Base-by-base conservation (phyloP, 2,329 filamentous ascomycete species). In the Cordyceps javanica region DNA sequence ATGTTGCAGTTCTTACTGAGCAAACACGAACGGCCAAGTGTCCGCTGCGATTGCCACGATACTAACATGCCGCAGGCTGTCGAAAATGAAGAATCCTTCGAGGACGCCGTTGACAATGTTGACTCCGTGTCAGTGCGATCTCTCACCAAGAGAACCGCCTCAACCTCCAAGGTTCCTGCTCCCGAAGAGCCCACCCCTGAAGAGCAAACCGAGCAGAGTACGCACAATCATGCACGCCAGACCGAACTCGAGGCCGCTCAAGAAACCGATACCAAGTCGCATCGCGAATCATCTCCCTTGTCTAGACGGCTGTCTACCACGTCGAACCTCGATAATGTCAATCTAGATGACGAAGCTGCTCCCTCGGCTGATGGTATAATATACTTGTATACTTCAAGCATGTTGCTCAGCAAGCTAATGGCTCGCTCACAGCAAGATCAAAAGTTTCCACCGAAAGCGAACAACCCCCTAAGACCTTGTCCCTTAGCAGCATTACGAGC, bases 31-130 rank as follows among this genome's bases (percentile, higher is more conserved):
- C 38, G 16, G 23, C 23, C 42, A 14, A 39, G 13, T 3, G 16
- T 21, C 30, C 21, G 28, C 21, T 46, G 41, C 38, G 34, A 21
- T 9, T 23, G 21, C 63, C 58, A 65, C 63, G 50, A 60, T 28
- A 39, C 57, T 30, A 25, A 51, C 58, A 26, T 57, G 51, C 26
- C 41, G n/a, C 39, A 74, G 70, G 59, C 60, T 39, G 62, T 63
- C 36, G 72, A 72, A 30, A 59, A 56, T 14, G 60, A 67, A 32
- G 72, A 74, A 41, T 64, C 82, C 16, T 96, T 95, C 67, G 90
- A 96, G 74, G 91, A 96, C 77, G 91, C 90, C 57, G 76, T 83
- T 64, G 88, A 90, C 71, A 44, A 39, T 28, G 46, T 83, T 64
- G 88, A 90, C 71, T 28, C 55, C 16, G 48, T 77, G 46, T 86